Evolutionary conservation across 2,329 filamentous ascomycete species (phyloP), one percentile per base, ranked within the genome.

Genomic region (Talaromyces sp.): DNA sequence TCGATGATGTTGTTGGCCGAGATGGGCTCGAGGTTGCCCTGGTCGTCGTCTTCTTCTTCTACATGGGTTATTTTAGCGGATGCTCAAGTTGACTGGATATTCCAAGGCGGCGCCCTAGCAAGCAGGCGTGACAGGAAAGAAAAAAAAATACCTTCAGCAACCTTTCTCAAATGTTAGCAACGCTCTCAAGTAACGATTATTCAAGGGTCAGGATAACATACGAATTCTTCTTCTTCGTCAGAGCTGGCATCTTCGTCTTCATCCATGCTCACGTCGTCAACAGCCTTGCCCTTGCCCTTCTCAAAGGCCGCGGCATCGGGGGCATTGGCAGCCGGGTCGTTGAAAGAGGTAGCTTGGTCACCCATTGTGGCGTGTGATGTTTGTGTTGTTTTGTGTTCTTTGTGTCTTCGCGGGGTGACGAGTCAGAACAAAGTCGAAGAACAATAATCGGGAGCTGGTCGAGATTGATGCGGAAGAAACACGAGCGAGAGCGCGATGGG

Each of bases 251-350:
- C 89, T 68, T 91, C 62, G 27, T 61, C 56, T 27, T 61, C 59
- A 26, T 50, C 62, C 58, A 59, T 61, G 49, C 58, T 59, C 52
- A 56, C 41, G 5, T 61, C 58, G 55, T 85, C 84, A 46, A 79
- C 73, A 46, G 85, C 87, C 82, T 96, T 96, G 80, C 91, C 91
- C 83, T 96, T 96, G 78, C 90, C 91, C 84, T 96, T 96, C 75
- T 81, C 79, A 70, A 86, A 82, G 63, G 80, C 73, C 63, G 72
- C 67, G 31, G 68, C 70, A 59, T 72, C 71, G 60, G 71, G 64
- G 53, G 69, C 64, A 65, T 69, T 68, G 60, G 75, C 71, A 64
- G 80, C 75, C 64, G 83, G 71, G 65, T 74, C 68, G 66, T 64
- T 66, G n/a, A 68, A 64, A 49, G 68, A 64, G 53, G 66, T 67